Base-by-base conservation (phyloP, 352 stramenopile species). In the Globisporangium nagaii region DNA sequence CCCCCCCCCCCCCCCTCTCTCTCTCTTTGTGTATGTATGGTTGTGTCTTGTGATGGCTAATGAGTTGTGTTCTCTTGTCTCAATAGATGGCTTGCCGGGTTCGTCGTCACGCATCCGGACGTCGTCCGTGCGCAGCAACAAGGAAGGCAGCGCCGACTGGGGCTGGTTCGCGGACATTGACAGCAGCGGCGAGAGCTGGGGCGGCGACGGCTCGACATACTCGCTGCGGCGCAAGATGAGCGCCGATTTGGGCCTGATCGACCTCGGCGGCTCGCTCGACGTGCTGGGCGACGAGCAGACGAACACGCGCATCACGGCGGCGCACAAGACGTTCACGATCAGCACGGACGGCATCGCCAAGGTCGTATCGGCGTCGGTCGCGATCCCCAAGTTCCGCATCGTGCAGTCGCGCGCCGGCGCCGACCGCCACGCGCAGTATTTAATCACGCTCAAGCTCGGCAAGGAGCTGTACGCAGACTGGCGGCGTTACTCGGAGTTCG, bases 91-190 rank as follows among this genome's bases (percentile, higher is more conserved):
- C 20, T 47, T 65, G 32, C 53, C 70, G n/a, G 72, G 67, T 59
- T 84, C 75, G 28, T 87, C 80, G 71, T 83, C 48, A 69, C 84
- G 70, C 79, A 37, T 63, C 11, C 56, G 48, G n/a, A 49, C 50
- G 32, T 56, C 55, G 24, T 62, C 55, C 20, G 51, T 62, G 46
- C 55, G 55, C 30, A 62, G 55, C 31, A 62, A 72, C 51, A 90
- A 88, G 47, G 82, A 94, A 35, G 78, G 70, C 57, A 93, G 82
- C 50, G 82, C 79, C 22, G 84, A 94, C 42, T 94, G 84, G 84
- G 84, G 84, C 19, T 94, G 84, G 84, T 94, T 94, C 41, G 81
- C 83, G 12, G 84, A 94, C 58, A 94, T 94, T 43, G 84, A 94
- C 62, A 90, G 75, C 45, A 94, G 84, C 46, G 85, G 74, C 53